A percentile compares a stretch with the other conserved stretches of the same genome.
phyloP scores from a whole-genome alignment of 768 basidiomycete genomes.

The Boletus patriciae region DNA sequence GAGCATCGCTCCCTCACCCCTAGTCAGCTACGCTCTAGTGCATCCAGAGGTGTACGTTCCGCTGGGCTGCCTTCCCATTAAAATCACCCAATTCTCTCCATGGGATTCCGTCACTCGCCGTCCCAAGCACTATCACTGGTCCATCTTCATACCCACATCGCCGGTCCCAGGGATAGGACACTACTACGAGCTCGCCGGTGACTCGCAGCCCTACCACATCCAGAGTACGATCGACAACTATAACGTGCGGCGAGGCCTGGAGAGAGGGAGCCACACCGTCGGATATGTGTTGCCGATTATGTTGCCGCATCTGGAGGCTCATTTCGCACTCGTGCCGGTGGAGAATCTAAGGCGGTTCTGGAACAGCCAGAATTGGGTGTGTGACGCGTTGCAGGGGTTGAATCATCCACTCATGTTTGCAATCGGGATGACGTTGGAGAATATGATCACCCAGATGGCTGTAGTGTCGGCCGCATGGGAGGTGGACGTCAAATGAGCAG shows the following conservation, averaged over 20 bases:
- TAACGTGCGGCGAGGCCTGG: not conserved
- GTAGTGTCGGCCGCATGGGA: slow-evolving; percentile 9
- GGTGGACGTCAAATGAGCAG: not conserved
- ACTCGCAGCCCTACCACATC: not conserved
- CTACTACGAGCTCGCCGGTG: slow-evolving; percentile 8
- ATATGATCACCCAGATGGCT: slow-evolving; percentile 4
- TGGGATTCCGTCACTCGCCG: not conserved
- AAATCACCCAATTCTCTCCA: not conserved
- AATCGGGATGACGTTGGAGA: not conserved
- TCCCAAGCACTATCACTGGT: slow-evolving; percentile 2
- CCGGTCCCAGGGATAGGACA: not conserved
- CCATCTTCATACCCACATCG: slow-evolving; percentile 14
- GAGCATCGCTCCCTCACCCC: not conserved
- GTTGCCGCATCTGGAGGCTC: slow-evolving; percentile 8
- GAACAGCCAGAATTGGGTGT: slow-evolving; percentile 8
- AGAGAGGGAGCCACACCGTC: slow-evolving; percentile 12
- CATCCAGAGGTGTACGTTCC: slow-evolving; percentile 3
- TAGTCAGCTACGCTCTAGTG: not conserved
- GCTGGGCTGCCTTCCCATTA: slow-evolving; percentile 2
- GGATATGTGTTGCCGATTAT: slow-evolving; percentile 6
- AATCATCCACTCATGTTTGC: slow-evolving; percentile 2
- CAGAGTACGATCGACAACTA: not conserved
- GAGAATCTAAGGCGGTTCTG: not conserved
- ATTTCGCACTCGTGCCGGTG: not conserved
- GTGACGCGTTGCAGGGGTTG: slow-evolving; percentile 5